Percentiles rank a stretch among this genome's conserved stretches.
Conservation (phyloP, 805 yeast species). For the Candida caryicola region DNA sequence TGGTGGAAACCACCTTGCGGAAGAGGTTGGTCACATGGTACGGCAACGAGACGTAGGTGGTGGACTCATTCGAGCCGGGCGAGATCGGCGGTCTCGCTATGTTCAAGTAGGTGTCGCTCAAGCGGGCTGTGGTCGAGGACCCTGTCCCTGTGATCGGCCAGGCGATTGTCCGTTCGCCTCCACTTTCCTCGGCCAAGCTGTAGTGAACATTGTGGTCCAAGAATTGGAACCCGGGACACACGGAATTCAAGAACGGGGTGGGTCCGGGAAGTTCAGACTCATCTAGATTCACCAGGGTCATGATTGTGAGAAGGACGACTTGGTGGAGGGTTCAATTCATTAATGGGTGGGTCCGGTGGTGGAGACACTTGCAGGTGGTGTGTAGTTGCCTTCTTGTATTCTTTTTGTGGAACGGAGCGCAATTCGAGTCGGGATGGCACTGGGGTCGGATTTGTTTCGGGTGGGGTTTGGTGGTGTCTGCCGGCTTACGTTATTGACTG, state of each 20-base stretch:
- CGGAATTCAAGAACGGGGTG: constrained; percentile 31
- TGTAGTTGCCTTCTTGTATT: too few relatives aligned
- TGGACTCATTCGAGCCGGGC: constrained; percentile 38
- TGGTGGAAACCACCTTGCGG: constrained; percentile 28
- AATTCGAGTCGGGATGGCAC: too few relatives aligned
- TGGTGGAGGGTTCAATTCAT: too few relatives aligned
- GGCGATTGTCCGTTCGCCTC: constrained; percentile 3
- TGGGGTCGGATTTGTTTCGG: too few relatives aligned
- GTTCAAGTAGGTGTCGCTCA: constrained; percentile 30
- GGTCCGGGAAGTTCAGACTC: constrained; percentile 24
- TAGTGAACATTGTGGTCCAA: constrained; percentile 36
- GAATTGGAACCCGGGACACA: constrained; percentile 34
- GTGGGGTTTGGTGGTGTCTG: too few relatives aligned
- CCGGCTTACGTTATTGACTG: too few relatives aligned
- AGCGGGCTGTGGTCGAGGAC: constrained; percentile 4
- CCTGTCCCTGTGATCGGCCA: constrained; percentile 9
- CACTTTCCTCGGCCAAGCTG: constrained; percentile 15
- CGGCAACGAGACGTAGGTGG: constrained; percentile 52
- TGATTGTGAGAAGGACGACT: too few relatives aligned
- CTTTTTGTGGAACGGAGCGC: too few relatives aligned
- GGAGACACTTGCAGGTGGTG: too few relatives aligned
- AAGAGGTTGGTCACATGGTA: constrained; percentile 46
- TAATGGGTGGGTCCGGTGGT: too few relatives aligned
- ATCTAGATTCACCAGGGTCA: constrained; percentile 5
- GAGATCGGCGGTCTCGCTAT: constrained; percentile 36